Evolutionary conservation across 129 eudicot genomes (phyloP), one percentile per base, ranked within the genome.

Genomic region (Saposhnikovia divaricata): DNA sequence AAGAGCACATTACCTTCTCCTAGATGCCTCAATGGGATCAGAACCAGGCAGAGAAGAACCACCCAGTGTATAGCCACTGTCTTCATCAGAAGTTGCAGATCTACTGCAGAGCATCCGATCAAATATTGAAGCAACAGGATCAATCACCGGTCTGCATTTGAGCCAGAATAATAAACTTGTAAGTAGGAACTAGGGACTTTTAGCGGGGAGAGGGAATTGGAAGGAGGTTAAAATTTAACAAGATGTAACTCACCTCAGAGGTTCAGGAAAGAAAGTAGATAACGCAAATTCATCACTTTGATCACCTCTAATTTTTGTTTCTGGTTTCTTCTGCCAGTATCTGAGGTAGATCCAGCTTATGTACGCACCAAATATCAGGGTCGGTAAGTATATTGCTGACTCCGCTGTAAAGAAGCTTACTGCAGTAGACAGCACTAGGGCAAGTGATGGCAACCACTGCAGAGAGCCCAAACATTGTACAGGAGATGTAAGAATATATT

Each of bases 201-300:
- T 31, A 4, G 72, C 23, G 9, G 5, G 21, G 2, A 5, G 34
- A 25, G 61, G 50, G 23, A 45, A 21, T 25, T 3, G 21, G n/a
- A 45, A 5, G 9, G 27, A 47, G 4, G 65, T 12, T 4, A 25
- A 5, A 48, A 0, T 31, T 14, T 48, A 8, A 27, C 16, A 31
- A 6, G 21, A 48, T 27, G 21, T 31, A 31, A 23, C 4, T 43
- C 86, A 90, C 98, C 96, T 86, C n/a, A 92, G n/a, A 78, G 85
- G 46, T 85, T 92, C 97, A 27, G 98, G 98, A 88, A 92, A 92
- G 82, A 95, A 95, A 12, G 96, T 86, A 70, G 97, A 90, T 81
- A 95, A 92, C n/a, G 97, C 83, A 88, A 95, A 95, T 84, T 95
- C 98, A 87, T 90, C 97, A 79, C 92, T 94, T 46, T 96, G 98